phyloP scores from a whole-genome alignment of 306 rosid genomes.

The Fragaria nilgerrensis region DNA sequence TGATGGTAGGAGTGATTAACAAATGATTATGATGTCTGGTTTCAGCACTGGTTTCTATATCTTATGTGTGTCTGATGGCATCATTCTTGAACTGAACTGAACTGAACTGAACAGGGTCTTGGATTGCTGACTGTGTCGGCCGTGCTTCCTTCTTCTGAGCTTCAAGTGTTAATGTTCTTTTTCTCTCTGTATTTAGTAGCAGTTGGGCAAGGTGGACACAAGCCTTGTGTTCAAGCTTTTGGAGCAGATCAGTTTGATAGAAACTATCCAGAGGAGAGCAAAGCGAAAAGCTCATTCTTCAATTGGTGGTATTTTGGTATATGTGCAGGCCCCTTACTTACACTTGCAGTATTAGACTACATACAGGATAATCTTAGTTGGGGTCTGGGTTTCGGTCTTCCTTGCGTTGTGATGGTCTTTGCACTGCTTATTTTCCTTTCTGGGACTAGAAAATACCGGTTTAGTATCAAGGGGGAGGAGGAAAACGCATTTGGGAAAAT shows the following conservation, averaged over 20 bases:
- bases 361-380: conserved; percentile 46
- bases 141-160: conserved; percentile 29
- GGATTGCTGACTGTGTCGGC: conserved; percentile 57
- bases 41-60: too few relatives aligned
- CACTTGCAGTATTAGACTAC: conserved; percentile 30
- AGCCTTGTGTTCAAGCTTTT: conserved; percentile 86
- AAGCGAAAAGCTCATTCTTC: conserved; percentile 10
- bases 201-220: conserved; percentile 68
- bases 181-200: conserved; percentile 61
- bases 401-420: conserved; percentile 31
- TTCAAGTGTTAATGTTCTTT: conserved; percentile 55
- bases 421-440: conserved; percentile 25
- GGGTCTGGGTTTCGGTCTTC: conserved; percentile 40
- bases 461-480: conserved; percentile 8
- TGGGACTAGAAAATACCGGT: conserved; percentile 36
- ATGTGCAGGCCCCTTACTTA: conserved; percentile 28
- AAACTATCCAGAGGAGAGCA: conserved; percentile 51
- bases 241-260: conserved; percentile 83
- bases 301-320: conserved; percentile 84
- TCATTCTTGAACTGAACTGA: background rate
- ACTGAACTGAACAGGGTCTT: background rate
- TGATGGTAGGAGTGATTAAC: background rate
- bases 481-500: conserved; percentile 44
- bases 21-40: background rate
- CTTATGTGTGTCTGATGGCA: background rate